Conservation (phyloP, 2,329 filamentous ascomycete genomes). For the Colletotrichum coccodes region DNA sequence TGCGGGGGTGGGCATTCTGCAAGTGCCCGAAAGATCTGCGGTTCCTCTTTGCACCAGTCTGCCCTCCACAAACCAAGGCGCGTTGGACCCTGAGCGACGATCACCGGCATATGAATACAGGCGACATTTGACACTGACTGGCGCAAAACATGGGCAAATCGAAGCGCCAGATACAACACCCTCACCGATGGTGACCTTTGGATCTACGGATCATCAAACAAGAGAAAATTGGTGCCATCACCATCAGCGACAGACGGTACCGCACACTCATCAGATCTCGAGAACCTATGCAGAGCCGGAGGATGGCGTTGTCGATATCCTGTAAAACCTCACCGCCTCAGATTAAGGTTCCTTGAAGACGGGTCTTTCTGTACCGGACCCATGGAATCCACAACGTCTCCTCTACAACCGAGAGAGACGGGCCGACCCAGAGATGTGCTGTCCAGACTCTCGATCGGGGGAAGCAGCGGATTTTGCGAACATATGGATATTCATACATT, state of each 20-base stretch:
- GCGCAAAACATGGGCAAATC: background rate
- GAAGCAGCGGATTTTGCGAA: background rate
- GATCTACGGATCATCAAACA: background rate
- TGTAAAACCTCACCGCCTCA: background rate
- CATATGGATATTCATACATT: background rate
- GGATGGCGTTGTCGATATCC: background rate
- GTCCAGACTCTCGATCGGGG: background rate
- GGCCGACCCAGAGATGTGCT: background rate
- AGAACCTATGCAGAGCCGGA: background rate
- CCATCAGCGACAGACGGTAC: background rate
- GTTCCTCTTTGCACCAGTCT: constrained; percentile 9
- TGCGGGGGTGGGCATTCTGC: constrained; percentile 29
- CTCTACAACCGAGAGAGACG: background rate
- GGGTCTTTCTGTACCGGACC: background rate
- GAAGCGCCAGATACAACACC: background rate
- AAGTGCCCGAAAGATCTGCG: constrained; percentile 27
- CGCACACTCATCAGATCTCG: background rate
- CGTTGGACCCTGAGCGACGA: constrained; percentile 26
- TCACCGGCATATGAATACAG: constrained; percentile 17
- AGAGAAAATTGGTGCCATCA: background rate
- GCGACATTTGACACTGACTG: background rate
- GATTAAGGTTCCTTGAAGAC: background rate
- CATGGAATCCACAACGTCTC: background rate
- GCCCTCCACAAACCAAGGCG: constrained; percentile 9
- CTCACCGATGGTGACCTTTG: background rate